Evolutionary conservation across 2,329 filamentous ascomycete genomes (phyloP).

Genomic region (Epicoccum nigrum): DNA sequence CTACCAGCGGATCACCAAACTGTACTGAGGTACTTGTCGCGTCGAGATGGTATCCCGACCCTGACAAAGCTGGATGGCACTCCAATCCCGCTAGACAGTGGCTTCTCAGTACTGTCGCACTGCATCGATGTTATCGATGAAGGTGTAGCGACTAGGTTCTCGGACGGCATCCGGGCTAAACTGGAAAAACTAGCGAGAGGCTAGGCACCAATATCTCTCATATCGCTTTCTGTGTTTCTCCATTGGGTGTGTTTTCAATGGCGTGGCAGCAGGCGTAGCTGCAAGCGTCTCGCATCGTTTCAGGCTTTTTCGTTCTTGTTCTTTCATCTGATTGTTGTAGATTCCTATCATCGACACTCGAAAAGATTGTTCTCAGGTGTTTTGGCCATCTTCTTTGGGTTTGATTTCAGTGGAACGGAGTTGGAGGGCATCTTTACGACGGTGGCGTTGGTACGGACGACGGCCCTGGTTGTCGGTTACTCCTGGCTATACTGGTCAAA

Average conservation of each 20-base stretch:
- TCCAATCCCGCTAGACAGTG: slow-evolving; percentile 55
- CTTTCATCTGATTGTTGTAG: slow-evolving; percentile 25
- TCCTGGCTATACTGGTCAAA: slow-evolving; percentile 13
- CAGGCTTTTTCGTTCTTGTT: neutral
- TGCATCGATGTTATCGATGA: slow-evolving; percentile 61
- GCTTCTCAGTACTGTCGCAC: slow-evolving; percentile 57
- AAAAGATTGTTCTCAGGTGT: slow-evolving; percentile 23
- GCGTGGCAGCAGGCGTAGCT: slow-evolving; percentile 10
- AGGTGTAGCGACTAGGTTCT: slow-evolving; percentile 59
- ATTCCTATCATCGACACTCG: slow-evolving; percentile 22
- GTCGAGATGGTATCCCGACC: slow-evolving; percentile 60
- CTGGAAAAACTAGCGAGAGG: slow-evolving; percentile 54
- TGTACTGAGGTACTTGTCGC: slow-evolving; percentile 59
- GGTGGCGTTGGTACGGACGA: slow-evolving; percentile 7
- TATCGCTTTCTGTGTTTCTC: slow-evolving; percentile 1
- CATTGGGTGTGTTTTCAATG: neutral
- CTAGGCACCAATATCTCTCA: slow-evolving; percentile 9
- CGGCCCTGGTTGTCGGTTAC: neutral
- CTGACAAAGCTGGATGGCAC: slow-evolving; percentile 59
- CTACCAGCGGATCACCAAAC: slow-evolving; percentile 58
- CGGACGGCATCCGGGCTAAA: slow-evolving; percentile 62
- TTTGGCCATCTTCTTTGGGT: slow-evolving; percentile 2
- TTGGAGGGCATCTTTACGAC: slow-evolving; percentile 10
- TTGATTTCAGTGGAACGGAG: slow-evolving; percentile 11
- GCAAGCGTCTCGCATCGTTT: slow-evolving; percentile 14